A percentile compares a stretch with the other conserved stretches of the same genome.
Conservation (phyloP, 306 rosid species). For the Fragaria ananassa region DNA sequence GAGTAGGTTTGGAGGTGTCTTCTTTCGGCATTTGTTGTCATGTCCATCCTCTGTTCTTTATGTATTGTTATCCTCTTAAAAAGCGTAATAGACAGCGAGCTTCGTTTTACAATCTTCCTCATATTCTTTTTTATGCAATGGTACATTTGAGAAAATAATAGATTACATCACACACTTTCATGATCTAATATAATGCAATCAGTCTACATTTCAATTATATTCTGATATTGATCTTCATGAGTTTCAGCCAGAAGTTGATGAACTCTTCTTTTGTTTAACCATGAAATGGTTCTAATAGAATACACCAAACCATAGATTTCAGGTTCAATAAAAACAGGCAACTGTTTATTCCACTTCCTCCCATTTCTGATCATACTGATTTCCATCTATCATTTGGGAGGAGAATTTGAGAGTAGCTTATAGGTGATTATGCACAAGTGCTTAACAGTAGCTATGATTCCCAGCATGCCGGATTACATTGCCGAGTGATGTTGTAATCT, state of each 20-base stretch:
- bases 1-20: constrained; percentile 7
- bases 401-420: neutral
- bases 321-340: neutral
- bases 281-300: neutral
- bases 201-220: neutral
- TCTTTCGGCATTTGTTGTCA: constrained; percentile 13
- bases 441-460: neutral
- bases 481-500: constrained; percentile 40
- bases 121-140: constrained; percentile 2
- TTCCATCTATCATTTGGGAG: neutral
- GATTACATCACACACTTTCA: neutral
- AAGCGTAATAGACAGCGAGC: constrained; percentile 26
- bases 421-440: neutral
- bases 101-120: constrained; percentile 7
- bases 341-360: neutral
- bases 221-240: neutral
- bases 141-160: neutral
- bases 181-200: neutral
- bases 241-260: neutral
- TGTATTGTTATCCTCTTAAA: constrained; percentile 11
- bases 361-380: neutral
- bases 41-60: constrained; percentile 11
- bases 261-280: neutral
- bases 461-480: constrained; percentile 17
- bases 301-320: neutral